Conservation (phyloP, 78 protist species). For the Dictyostelium purpureum region DNA sequence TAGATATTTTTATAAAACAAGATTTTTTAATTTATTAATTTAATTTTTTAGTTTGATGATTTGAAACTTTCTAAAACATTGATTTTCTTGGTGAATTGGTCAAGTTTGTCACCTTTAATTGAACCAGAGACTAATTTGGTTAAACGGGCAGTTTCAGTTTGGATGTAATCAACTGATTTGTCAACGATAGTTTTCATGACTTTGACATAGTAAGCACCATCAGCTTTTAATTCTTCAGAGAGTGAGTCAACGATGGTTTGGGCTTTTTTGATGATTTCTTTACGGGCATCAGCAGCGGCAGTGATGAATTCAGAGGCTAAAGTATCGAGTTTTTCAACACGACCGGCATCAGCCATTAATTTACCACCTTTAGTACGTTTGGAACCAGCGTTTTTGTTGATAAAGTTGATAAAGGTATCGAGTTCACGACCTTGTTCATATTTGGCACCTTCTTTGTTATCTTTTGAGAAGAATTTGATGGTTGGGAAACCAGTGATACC, state of each 20-base stretch:
- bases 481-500: conserved; percentile 95
- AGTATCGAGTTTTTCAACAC: conserved; percentile 67
- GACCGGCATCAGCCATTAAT: conserved; percentile 79
- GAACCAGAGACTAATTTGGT: conserved; percentile 55
- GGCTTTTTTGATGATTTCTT: conserved; percentile 44
- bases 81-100: conserved; percentile 74
- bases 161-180: conserved; percentile 58
- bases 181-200: conserved; percentile 62
- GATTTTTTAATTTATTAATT: no score
- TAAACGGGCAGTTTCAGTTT: conserved; percentile 75
- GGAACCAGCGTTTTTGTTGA: conserved; percentile 81
- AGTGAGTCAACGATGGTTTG: not conserved
- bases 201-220: conserved; percentile 75
- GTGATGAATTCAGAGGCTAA: conserved; percentile 72
- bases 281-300: conserved; percentile 54
- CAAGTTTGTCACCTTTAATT: conserved; percentile 54
- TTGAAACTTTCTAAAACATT: conserved; percentile 77
- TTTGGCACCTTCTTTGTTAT: conserved; percentile 75
- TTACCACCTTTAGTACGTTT: conserved; percentile 67
- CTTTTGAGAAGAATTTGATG: conserved; percentile 89
- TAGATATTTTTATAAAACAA: no score
- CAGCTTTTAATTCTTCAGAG: conserved; percentile 40
- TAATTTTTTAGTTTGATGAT: not conserved
- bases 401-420: conserved; percentile 76
- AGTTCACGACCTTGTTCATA: conserved; percentile 84